Evolutionary conservation across 768 basidiomycete genomes (phyloP).

Genomic region (Hygrocybe punicea): DNA sequence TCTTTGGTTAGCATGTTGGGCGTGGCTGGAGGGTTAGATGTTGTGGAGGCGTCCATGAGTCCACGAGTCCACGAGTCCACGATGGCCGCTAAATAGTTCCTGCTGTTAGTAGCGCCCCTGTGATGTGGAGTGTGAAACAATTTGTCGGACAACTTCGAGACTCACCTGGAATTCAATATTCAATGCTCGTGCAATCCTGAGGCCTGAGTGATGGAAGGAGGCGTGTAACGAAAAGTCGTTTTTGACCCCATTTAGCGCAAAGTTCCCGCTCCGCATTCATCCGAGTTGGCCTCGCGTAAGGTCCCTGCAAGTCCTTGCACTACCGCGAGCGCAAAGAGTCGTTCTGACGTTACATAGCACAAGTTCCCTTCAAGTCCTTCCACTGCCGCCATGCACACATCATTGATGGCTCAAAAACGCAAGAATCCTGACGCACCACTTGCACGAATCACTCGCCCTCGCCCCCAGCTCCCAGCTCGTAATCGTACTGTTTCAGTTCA

Average conservation of each 20-base stretch:
- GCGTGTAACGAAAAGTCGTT: too few species aligned
- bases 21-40: neutral
- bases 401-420: neutral
- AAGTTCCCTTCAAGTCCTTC: neutral
- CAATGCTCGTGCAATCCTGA: too few species aligned
- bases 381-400: neutral
- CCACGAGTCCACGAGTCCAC: neutral
- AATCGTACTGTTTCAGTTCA: neutral
- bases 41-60: neutral
- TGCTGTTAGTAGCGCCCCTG: too few species aligned
- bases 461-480: neutral
- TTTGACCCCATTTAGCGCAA: too few species aligned
- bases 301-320: too few species aligned
- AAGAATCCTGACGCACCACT: neutral
- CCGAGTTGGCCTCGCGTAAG: too few species aligned
- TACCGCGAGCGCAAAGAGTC: neutral
- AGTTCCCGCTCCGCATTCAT: too few species aligned
- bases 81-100: too few species aligned
- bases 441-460: neutral
- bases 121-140: neutral
- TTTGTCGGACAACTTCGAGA: neutral
- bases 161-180: too few species aligned
- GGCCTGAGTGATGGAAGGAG: too few species aligned
- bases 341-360: neutral
- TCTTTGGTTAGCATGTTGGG: neutral